Percentiles rank a stretch among this genome's conserved stretches.
Evolutionary conservation across 1,139 yeast species (phyloP).

Genomic region (Scheffersomyces segobiensis): DNA sequence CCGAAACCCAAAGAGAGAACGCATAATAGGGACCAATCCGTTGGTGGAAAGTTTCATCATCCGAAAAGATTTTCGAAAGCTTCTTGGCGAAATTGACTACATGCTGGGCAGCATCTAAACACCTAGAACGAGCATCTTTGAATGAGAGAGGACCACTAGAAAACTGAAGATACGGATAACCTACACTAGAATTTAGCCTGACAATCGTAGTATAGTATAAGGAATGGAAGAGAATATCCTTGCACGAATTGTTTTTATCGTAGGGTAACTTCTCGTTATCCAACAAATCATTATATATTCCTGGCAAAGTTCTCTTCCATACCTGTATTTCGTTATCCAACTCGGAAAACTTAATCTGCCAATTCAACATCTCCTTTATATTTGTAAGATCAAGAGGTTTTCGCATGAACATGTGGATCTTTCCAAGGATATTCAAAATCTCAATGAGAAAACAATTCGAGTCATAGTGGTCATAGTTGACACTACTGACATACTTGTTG

Average conservation of each 20-base stretch:
- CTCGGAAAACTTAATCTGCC: conserved; percentile 2
- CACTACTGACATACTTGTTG: background rate
- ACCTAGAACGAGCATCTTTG: background rate
- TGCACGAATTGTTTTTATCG: background rate
- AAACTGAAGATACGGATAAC: background rate
- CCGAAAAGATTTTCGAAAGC: background rate
- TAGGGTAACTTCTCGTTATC: background rate
- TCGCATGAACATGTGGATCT: background rate
- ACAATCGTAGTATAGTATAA: background rate
- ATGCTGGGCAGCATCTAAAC: background rate
- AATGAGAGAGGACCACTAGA: background rate
- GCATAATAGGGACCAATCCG: conserved; percentile 1
- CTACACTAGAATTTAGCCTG: background rate
- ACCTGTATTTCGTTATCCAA: conserved; percentile 1
- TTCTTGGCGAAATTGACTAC: background rate
- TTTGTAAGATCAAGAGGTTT: background rate
- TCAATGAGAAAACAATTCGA: background rate
- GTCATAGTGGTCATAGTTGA: background rate
- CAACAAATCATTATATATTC: background rate
- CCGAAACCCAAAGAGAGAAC: conserved; percentile 1
- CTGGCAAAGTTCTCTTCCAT: conserved; percentile 1
- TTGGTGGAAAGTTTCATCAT: background rate
- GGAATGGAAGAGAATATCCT: background rate
- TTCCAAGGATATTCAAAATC: background rate
- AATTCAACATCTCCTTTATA: background rate